Conservation (phyloP, 2,329 filamentous ascomycete genomes). For the Stylonectria norvegica region DNA sequence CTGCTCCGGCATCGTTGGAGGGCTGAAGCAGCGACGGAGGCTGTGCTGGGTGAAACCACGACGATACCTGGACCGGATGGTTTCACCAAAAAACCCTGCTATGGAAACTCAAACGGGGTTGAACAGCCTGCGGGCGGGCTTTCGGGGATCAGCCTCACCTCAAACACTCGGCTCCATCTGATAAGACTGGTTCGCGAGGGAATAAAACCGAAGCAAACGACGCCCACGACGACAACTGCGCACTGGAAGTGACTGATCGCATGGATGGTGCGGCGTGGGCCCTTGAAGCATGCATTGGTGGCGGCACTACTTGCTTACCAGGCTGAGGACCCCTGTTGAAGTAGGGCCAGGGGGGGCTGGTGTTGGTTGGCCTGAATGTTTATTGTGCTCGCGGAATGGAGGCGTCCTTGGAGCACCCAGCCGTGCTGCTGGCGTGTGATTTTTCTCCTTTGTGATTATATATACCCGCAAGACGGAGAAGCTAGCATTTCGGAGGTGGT, state of each 20-base stretch:
- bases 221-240: constrained; percentile 6
- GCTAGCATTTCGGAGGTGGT: too few relatives aligned
- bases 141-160: constrained; percentile 2
- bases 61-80: constrained; percentile 10
- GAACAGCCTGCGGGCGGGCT: too few relatives aligned
- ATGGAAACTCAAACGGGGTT: too few relatives aligned
- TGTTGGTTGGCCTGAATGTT: constrained; percentile 15
- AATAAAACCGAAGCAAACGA: too few relatives aligned
- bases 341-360: constrained; percentile 17
- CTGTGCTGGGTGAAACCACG: constrained; percentile 18
- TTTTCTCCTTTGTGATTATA: constrained; percentile 21
- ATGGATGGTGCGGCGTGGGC: constrained; percentile 12
- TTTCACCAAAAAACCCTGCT: constrained; percentile 9
- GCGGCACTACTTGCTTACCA: constrained; percentile 27
- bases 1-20: constrained; percentile 10
- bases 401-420: not conserved
- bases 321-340: constrained; percentile 23
- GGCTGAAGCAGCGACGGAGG: constrained; percentile 19
- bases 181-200: constrained; percentile 11
- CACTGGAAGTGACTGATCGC: constrained; percentile 8
- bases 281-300: constrained; percentile 16
- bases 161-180: constrained; percentile 8
- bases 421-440: constrained; percentile 6
- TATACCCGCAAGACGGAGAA: not conserved
- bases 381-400: constrained; percentile 9